phyloP scores from a whole-genome alignment of 495 filamentous ascomycete genomes.

The Endocarpon pusillum region DNA sequence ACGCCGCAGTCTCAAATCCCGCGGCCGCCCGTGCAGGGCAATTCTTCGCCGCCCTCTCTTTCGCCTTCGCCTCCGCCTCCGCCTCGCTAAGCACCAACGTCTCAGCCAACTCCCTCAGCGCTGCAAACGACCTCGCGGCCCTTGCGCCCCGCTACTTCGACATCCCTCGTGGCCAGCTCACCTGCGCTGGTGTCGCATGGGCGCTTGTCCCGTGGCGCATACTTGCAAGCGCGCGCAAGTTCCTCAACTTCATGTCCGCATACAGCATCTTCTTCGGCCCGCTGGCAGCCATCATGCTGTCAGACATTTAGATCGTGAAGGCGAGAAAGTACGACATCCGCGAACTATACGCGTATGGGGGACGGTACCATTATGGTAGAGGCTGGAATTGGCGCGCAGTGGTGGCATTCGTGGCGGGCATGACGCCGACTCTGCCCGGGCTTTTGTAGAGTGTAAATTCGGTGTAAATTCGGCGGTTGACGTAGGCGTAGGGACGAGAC shows the following conservation, averaged over 20 bases:
- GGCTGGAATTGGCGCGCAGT: slow-evolving; percentile 52
- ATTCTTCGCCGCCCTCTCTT: slow-evolving; percentile 36
- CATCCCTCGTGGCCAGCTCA: slow-evolving; percentile 43
- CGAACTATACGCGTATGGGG: slow-evolving; percentile 25
- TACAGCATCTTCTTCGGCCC: slow-evolving; percentile 54
- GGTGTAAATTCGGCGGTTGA: slow-evolving; percentile 26
- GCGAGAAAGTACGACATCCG: slow-evolving; percentile 40
- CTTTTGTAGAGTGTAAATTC: slow-evolving; percentile 34
- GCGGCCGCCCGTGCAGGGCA: slow-evolving; percentile 33
- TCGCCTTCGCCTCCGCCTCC: slow-evolving; percentile 28
- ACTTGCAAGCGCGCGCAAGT: slow-evolving; percentile 35
- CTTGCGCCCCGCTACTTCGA: slow-evolving; percentile 42
- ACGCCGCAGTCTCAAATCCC: slow-evolving; percentile 25
- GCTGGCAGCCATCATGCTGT: slow-evolving; percentile 47
- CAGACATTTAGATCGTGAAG: slow-evolving; percentile 54
- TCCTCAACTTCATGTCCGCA: slow-evolving; percentile 45
- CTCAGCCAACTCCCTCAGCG: slow-evolving; percentile 46
- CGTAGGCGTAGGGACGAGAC: slow-evolving; percentile 29
- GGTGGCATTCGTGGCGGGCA: slow-evolving; percentile 42
- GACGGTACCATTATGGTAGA: slow-evolving; percentile 16
- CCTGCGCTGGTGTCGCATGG: slow-evolving; percentile 42
- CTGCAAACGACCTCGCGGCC: slow-evolving; percentile 45
- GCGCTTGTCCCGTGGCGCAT: slow-evolving; percentile 49
- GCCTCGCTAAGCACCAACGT: slow-evolving; percentile 37
- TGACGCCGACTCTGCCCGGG: slow-evolving; percentile 44